phyloP scores from a whole-genome alignment of 2,329 filamentous ascomycete genomes.

The Paraphoma sp. region DNA sequence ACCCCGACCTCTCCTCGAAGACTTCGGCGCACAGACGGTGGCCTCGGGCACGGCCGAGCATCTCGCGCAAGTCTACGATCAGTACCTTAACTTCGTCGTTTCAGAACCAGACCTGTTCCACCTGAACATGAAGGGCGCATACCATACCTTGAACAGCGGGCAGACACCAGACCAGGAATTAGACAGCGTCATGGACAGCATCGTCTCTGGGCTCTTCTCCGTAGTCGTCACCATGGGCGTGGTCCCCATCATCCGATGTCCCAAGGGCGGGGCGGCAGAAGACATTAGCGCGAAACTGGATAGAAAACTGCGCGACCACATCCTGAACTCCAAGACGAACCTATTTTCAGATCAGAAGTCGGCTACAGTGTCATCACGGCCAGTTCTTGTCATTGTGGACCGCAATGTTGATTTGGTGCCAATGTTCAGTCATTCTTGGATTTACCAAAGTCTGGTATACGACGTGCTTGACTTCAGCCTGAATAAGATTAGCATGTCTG shows the following conservation, averaged over 20 bases:
- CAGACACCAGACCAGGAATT: constrained; percentile 89
- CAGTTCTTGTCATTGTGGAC: constrained; percentile 91
- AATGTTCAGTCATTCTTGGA: constrained; percentile 98
- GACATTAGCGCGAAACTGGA: constrained; percentile 94
- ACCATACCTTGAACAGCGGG: constrained; percentile 95
- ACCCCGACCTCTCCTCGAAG: constrained; percentile 86
- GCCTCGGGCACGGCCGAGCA: constrained; percentile 83
- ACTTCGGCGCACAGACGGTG: constrained; percentile 90
- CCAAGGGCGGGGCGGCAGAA: constrained; percentile 90
- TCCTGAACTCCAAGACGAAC: constrained; percentile 97
- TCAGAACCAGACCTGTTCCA: constrained; percentile 95
- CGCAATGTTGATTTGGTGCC: constrained; percentile 94
- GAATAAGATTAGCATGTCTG: constrained; percentile 93
- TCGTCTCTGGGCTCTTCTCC: constrained; percentile 96
- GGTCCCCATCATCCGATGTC: constrained; percentile 94
- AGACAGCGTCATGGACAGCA: constrained; percentile 84
- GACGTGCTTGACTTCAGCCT: constrained; percentile 81
- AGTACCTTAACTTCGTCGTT: constrained; percentile 97
- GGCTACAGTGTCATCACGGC: constrained; percentile 69
- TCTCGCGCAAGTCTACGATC: constrained; percentile 92
- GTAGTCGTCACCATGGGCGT: constrained; percentile 99
- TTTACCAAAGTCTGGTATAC: constrained; percentile 83
- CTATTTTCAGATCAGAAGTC: constrained; percentile 79
- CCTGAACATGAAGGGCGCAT: constrained; percentile 90
- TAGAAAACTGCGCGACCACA: constrained; percentile 92